These are phyloP conservation scores for Fusarium hostae DNA, from an alignment of 2,329 filamentous ascomycete genomes.

Conservation along the genomic window DNA sequence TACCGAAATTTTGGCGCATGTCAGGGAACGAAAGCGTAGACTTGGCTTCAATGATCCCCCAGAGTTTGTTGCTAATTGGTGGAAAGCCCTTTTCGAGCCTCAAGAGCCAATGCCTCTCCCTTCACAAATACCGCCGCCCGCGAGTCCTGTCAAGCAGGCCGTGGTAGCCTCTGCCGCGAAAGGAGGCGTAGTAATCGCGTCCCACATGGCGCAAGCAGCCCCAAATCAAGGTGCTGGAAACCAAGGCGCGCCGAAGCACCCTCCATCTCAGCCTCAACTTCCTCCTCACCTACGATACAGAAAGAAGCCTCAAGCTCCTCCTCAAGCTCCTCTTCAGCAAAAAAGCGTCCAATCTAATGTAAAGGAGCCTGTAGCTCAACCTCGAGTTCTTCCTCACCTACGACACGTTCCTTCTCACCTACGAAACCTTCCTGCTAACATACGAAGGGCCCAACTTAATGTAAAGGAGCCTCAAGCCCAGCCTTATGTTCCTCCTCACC, in stretches of 20 bases:
- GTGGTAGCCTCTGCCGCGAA: background rate
- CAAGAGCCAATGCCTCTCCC: background rate
- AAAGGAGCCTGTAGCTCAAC: background rate
- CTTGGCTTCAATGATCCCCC: slow-evolving; percentile 30
- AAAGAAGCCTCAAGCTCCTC: background rate
- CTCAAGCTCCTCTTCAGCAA: background rate
- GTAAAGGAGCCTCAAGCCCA: background rate
- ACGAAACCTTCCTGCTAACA: background rate
- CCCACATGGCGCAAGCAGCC: background rate
- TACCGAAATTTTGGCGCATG: slow-evolving; percentile 28
- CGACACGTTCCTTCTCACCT: background rate
- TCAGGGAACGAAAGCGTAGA: slow-evolving; percentile 32
- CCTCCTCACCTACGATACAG: background rate
- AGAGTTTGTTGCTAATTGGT: slow-evolving; percentile 31
- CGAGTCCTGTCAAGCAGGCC: background rate
- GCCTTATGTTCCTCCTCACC: background rate
- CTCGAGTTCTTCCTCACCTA: background rate
- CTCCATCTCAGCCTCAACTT: background rate
- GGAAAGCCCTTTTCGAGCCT: slow-evolving; percentile 26
- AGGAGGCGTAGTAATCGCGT: background rate
- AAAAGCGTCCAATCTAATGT: background rate
- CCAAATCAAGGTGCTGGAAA: background rate
- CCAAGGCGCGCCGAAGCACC: background rate
- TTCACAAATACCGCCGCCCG: background rate
- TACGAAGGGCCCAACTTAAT: background rate